A percentile compares a stretch with the other conserved stretches of the same genome.
phyloP scores from a whole-genome alignment of 345 rosid genomes.

The Litchi chinensis region DNA sequence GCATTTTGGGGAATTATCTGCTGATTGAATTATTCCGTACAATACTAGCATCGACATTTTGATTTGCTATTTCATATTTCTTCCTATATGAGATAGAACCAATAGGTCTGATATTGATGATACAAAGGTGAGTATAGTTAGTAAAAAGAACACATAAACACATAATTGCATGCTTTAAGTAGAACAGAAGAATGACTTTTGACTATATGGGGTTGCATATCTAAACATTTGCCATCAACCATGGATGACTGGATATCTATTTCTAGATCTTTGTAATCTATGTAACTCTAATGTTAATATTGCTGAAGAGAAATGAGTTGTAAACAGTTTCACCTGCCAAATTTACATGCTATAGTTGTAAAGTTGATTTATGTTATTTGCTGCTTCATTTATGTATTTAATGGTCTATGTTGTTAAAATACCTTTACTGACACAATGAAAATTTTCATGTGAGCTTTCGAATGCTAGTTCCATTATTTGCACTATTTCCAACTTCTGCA shows the following conservation, averaged over 20 bases:
- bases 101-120: neutral
- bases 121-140: neutral
- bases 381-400: neutral
- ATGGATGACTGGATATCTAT: neutral
- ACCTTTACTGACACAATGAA: neutral
- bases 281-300: neutral
- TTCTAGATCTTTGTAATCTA: neutral
- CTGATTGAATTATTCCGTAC: neutral
- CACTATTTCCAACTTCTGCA: neutral
- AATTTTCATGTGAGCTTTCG: neutral
- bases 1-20: neutral
- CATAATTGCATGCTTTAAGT: neutral
- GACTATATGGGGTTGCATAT: conserved; percentile 11
- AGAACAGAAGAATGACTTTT: conserved; percentile 10
- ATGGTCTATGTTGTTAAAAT: neutral
- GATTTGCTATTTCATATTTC: neutral
- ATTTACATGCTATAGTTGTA: neutral
- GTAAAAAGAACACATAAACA: conserved; percentile 2
- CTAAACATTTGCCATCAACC: neutral
- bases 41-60: neutral
- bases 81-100: conserved; percentile 7
- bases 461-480: neutral
- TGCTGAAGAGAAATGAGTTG: neutral
- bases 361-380: neutral
- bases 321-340: neutral